Evolutionary conservation across 1,139 yeast genomes (phyloP).

Genomic region (Yamadazyma oceani): DNA sequence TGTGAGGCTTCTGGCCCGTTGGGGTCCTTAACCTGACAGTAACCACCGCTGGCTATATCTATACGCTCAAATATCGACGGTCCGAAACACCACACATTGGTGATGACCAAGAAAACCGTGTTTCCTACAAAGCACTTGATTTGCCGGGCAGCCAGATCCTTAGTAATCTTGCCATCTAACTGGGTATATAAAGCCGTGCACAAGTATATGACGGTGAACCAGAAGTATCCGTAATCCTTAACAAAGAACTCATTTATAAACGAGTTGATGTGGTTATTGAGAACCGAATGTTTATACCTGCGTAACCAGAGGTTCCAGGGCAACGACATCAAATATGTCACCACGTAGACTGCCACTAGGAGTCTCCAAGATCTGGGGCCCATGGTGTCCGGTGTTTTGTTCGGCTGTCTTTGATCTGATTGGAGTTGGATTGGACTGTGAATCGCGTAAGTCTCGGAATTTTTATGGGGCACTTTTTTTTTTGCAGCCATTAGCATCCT

Average conservation of each 20-base stretch:
- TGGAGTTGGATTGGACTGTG: too few relatives aligned
- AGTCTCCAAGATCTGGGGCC: conserved; percentile 8
- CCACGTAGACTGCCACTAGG: conserved; percentile 13
- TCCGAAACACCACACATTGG: conserved; percentile 49
- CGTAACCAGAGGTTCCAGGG: conserved; percentile 18
- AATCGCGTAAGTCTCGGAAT: too few relatives aligned
- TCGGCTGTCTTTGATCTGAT: too few relatives aligned
- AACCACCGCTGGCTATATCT: conserved; percentile 41
- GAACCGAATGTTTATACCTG: conserved; percentile 14
- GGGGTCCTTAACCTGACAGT: conserved; percentile 23
- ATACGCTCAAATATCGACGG: conserved; percentile 45
- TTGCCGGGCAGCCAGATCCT: conserved; percentile 7
- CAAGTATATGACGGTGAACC: conserved; percentile 25
- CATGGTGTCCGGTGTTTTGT: too few relatives aligned
- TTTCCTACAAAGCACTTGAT: conserved; percentile 19
- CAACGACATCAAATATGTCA: conserved; percentile 18
- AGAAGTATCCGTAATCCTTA: conserved; percentile 26
- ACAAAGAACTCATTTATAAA: conserved; percentile 23
- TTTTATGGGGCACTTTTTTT: too few relatives aligned
- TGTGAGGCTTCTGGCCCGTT: not conserved
- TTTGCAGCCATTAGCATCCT: too few relatives aligned
- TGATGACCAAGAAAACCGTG: conserved; percentile 16
- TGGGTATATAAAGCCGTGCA: not conserved
- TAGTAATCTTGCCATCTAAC: not conserved
- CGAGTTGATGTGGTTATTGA: conserved; percentile 16